Evolutionary conservation across 352 stramenopile genomes (phyloP).

Genomic region (Pythium dissimile): DNA sequence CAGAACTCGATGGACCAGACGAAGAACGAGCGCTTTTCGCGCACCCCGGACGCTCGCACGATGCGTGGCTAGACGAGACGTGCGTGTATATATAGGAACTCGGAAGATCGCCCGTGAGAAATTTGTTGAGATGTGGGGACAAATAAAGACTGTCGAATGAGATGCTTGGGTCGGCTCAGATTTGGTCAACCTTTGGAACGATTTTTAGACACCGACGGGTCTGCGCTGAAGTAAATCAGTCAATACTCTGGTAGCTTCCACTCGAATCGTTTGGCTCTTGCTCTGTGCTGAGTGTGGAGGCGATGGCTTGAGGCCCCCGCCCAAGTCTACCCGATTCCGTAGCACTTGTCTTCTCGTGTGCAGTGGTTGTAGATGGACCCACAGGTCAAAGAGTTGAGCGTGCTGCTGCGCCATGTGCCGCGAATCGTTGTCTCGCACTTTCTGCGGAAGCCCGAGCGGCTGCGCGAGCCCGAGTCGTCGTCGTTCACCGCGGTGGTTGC

Average conservation of each 20-base stretch:
- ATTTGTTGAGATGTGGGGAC: not conserved
- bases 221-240: too few relatives aligned
- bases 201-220: too few relatives aligned
- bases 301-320: not conserved
- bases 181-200: too few relatives aligned
- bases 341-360: not conserved
- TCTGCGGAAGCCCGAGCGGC: slow-evolving; percentile 37
- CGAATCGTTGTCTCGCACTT: slow-evolving; percentile 72
- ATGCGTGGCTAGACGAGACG: slow-evolving; percentile 3
- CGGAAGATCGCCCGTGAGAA: not conserved
- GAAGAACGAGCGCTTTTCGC: slow-evolving; percentile 11
- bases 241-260: too few relatives aligned
- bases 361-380: slow-evolving; percentile 26
- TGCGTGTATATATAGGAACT: not conserved
- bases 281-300: not conserved
- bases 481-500: slow-evolving; percentile 63
- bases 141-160: too few relatives aligned
- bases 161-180: too few relatives aligned
- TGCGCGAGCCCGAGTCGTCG: slow-evolving; percentile 41
- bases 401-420: slow-evolving; percentile 66
- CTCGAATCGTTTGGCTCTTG: not conserved
- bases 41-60: slow-evolving; percentile 22
- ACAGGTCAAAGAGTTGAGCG: slow-evolving; percentile 50
- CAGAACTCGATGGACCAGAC: slow-evolving; percentile 9
- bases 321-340: not conserved